A percentile compares a stretch with the other conserved stretches of the same genome.
These are phyloP conservation scores for Letharia lupina DNA, from an alignment of 495 filamentous ascomycete genomes.

Conservation along the genomic window DNA sequence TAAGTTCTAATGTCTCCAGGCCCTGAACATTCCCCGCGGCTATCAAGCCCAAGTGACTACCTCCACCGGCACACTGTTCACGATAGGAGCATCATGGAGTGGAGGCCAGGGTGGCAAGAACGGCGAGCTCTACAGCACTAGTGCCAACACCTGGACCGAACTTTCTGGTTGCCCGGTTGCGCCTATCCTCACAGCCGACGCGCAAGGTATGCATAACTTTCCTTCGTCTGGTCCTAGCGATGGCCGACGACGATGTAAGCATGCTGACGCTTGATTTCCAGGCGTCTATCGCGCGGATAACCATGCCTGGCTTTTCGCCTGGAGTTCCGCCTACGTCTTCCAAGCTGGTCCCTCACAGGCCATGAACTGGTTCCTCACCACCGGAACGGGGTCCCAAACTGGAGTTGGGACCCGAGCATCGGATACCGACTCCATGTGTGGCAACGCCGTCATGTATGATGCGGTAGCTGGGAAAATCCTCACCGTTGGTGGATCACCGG, in stretches of 20 bases:
- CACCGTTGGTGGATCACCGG: slow-evolving; percentile 37
- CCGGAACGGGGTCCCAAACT: slow-evolving; percentile 31
- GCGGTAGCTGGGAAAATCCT: slow-evolving; percentile 43
- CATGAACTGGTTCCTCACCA: slow-evolving; percentile 51
- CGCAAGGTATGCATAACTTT: slow-evolving; percentile 15
- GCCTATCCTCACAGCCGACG: slow-evolving; percentile 45
- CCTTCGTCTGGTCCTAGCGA: neutral
- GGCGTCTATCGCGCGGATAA: slow-evolving; percentile 42
- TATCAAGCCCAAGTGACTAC: slow-evolving; percentile 47
- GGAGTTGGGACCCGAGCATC: slow-evolving; percentile 32
- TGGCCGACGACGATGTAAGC: neutral
- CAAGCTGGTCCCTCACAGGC: slow-evolving; percentile 46
- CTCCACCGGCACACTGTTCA: slow-evolving; percentile 48
- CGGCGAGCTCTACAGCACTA: slow-evolving; percentile 45
- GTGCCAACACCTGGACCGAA: slow-evolving; percentile 32
- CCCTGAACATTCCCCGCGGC: slow-evolving; percentile 44
- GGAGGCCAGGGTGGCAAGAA: slow-evolving; percentile 44
- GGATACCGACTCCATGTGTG: slow-evolving; percentile 46
- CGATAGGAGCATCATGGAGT: slow-evolving; percentile 51
- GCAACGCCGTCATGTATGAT: slow-evolving; percentile 49
- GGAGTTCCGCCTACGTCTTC: slow-evolving; percentile 46
- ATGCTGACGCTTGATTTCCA: neutral
- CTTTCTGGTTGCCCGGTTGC: slow-evolving; percentile 33
- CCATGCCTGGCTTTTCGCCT: slow-evolving; percentile 52
- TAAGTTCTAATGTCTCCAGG: neutral